These are phyloP conservation scores for Aquilaria malaccensis DNA, from an alignment of 345 rosid species.

Conservation along the genomic window DNA sequence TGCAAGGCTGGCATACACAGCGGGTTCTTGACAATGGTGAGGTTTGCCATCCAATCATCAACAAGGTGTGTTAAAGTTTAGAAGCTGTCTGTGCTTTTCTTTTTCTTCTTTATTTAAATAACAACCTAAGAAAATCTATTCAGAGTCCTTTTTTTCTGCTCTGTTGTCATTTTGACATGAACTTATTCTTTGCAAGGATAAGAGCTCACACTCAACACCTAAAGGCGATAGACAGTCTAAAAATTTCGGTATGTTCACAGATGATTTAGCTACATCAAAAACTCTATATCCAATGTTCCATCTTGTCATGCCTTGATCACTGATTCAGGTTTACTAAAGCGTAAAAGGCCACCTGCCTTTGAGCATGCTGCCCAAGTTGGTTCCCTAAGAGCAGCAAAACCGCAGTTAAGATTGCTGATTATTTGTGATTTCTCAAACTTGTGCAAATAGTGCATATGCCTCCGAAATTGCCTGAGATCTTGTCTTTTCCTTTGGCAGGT, in stretches of 20 bases:
- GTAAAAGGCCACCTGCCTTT: conserved; percentile 34
- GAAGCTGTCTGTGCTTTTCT: not conserved
- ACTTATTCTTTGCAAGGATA: conserved; percentile 28
- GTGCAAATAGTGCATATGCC: conserved; percentile 3
- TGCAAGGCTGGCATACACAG: conserved; percentile 71
- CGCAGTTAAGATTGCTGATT: conserved; percentile 29
- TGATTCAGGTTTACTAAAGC: conserved; percentile 44
- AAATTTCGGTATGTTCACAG: conserved; percentile 32
- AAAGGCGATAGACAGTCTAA: conserved; percentile 49
- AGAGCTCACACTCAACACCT: conserved; percentile 30
- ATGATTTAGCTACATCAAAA: not conserved
- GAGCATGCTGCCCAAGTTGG: conserved; percentile 31
- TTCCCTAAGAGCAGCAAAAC: conserved; percentile 27
- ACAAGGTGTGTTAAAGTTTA: conserved; percentile 24
- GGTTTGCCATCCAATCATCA: conserved; percentile 40
- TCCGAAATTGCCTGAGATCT: conserved; percentile 1
- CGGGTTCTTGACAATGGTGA: conserved; percentile 50
- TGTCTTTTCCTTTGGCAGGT: conserved; percentile 23
- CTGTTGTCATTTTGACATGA: not conserved
- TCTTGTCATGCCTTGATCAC: conserved; percentile 3
- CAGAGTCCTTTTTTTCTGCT: not conserved
- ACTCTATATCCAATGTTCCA: not conserved
- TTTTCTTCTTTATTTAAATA: not conserved
- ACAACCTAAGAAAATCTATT: too few species aligned
- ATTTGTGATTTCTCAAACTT: conserved; percentile 1